Percentiles rank a stretch among this genome's conserved stretches.
These are phyloP conservation scores for Citropsis articulata DNA, from an alignment of 345 rosid species.

Conservation along the genomic window DNA sequence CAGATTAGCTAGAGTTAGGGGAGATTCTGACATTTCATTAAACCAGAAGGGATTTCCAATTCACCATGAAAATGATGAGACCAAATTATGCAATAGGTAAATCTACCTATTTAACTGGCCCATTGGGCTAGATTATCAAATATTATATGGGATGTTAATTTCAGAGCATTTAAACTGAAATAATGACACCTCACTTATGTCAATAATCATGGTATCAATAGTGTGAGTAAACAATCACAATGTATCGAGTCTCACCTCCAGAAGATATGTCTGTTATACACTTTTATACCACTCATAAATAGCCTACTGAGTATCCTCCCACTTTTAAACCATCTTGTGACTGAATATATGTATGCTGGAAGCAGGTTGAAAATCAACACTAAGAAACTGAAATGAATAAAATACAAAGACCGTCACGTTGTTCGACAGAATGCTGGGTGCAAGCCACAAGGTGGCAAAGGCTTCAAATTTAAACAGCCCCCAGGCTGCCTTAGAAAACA, in stretches of 20 bases:
- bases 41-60: not conserved
- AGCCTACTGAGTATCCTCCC: not conserved
- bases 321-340: not conserved
- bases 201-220: not conserved
- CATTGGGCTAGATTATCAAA: not conserved
- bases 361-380: not conserved
- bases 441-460: not conserved
- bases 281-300: not conserved
- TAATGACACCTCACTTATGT: not conserved
- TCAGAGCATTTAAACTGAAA: not conserved
- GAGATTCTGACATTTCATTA: not conserved
- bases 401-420: not conserved
- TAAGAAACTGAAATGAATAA: not conserved
- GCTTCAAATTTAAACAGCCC: not conserved
- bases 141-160: not conserved
- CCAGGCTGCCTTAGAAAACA: not conserved
- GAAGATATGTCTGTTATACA: not conserved
- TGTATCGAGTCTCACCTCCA: not conserved
- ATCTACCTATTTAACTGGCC: not conserved
- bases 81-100: not conserved
- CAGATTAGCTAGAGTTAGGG: not conserved
- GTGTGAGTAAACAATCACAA: not conserved
- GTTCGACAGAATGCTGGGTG: not conserved
- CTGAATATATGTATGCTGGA: not conserved
- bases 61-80: not conserved